Conservation (phyloP, 148 eudicot genomes). For the Camellia sinensis region DNA sequence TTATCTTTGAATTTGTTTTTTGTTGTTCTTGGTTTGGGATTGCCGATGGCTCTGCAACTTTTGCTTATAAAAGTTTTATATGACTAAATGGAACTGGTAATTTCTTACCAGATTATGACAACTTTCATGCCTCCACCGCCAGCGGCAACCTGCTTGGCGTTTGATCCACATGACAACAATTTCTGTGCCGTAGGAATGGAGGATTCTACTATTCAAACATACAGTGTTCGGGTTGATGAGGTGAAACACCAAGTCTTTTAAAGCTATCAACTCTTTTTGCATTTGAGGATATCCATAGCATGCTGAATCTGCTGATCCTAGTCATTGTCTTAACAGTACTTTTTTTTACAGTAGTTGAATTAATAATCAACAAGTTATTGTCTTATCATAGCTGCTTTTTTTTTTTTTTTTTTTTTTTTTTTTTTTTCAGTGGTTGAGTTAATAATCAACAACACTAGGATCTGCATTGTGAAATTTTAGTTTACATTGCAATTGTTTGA, state of each 20-base stretch:
- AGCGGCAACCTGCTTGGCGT: slow-evolving; percentile 55
- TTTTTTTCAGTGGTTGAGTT: not conserved
- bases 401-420: too few species aligned
- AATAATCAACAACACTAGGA: too few species aligned
- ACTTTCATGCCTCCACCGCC: slow-evolving; percentile 69
- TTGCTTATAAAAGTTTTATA: not conserved
- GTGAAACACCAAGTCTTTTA: slow-evolving; percentile 23
- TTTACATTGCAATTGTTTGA: not conserved
- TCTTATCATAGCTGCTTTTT: not conserved
- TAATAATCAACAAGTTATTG: too few species aligned
- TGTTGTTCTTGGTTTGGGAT: not conserved
- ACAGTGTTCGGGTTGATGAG: slow-evolving; percentile 62
- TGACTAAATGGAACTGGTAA: slow-evolving; percentile 9
- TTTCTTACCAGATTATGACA: slow-evolving; percentile 51
- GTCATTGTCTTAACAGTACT: not conserved
- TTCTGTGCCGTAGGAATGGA: slow-evolving; percentile 61
- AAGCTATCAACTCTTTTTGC: not conserved
- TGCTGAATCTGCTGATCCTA: not conserved
- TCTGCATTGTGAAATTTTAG: not conserved
- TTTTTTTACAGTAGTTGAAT: too few species aligned
- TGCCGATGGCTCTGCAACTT: not conserved
- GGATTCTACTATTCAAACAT: slow-evolving; percentile 52
- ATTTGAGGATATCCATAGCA: not conserved
- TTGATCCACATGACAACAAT: slow-evolving; percentile 62
- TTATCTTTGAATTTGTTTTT: not conserved